Percentiles rank a stretch among this genome's conserved stretches.
These are phyloP conservation scores for Periconia sp. DNA, from an alignment of 2,329 filamentous ascomycete species.

Conservation along the genomic window DNA sequence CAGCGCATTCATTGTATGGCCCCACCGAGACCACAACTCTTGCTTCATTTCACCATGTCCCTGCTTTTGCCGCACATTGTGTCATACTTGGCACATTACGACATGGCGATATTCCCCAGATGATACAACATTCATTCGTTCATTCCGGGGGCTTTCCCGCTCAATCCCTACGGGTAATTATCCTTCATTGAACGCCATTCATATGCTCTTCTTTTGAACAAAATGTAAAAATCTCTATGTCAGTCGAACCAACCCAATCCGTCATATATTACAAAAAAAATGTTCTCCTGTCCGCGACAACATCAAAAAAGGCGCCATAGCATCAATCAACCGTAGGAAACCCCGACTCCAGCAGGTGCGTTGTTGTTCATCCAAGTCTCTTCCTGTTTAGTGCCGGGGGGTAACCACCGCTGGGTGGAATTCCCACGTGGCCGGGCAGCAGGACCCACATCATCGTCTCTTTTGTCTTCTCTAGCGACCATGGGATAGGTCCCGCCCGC, in stretches of 20 bases:
- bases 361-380: slow-evolving; percentile 67
- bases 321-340: slow-evolving; percentile 20
- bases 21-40: too few species aligned
- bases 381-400: slow-evolving; percentile 78
- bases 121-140: not conserved
- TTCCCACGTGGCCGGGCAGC: slow-evolving; percentile 39
- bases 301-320: not conserved
- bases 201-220: slow-evolving; percentile 2
- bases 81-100: not conserved
- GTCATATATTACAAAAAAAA: slow-evolving; percentile 2
- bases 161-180: not conserved
- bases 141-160: not conserved
- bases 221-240: not conserved
- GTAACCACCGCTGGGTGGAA: slow-evolving; percentile 59
- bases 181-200: slow-evolving; percentile 6
- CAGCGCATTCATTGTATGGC: too few species aligned
- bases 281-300: not conserved
- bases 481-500: slow-evolving; percentile 36
- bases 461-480: slow-evolving; percentile 54
- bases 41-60: too few species aligned
- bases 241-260: not conserved
- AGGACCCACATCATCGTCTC: slow-evolving; percentile 56
- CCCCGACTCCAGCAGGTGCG: slow-evolving; percentile 24
- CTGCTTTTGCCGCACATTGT: too few species aligned
- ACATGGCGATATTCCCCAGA: too few species aligned